A percentile compares a stretch with the other conserved stretches of the same genome.
Evolutionary conservation across 2,329 filamentous ascomycete species (phyloP).

Genomic region (Fusarium tupiense): DNA sequence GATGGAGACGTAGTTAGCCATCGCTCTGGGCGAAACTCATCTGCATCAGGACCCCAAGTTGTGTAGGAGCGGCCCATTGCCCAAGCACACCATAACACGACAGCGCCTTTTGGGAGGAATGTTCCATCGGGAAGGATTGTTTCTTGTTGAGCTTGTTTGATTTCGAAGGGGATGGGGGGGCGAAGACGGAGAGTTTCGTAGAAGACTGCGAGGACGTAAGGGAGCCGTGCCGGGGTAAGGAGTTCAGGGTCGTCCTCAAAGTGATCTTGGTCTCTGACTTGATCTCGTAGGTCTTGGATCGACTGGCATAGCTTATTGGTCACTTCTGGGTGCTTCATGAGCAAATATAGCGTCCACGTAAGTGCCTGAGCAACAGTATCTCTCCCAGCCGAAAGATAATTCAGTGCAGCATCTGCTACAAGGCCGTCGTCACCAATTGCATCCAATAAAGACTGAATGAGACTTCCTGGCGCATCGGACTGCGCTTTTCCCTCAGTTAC

Average conservation of each 20-base stretch:
- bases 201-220: conserved; percentile 69
- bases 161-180: conserved; percentile 73
- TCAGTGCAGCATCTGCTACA: conserved; percentile 71
- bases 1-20: conserved; percentile 56
- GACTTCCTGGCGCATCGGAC: conserved; percentile 57
- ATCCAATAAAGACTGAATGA: conserved; percentile 70
- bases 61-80: conserved; percentile 67
- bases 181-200: conserved; percentile 70
- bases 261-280: background rate
- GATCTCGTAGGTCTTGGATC: conserved; percentile 41
- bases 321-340: conserved; percentile 61
- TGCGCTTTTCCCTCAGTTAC: conserved; percentile 3
- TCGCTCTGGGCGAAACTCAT: conserved; percentile 64
- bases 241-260: conserved; percentile 32
- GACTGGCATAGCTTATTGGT: conserved; percentile 56
- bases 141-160: conserved; percentile 65
- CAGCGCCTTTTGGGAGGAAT: conserved; percentile 60
- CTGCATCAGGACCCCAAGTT: conserved; percentile 67
- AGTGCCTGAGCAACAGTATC: conserved; percentile 73
- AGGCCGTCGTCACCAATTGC: conserved; percentile 61
- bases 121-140: conserved; percentile 70
- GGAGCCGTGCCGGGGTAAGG: conserved; percentile 56
- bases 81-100: conserved; percentile 72
- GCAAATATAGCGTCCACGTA: conserved; percentile 71
- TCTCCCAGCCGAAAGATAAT: conserved; percentile 71